These are phyloP conservation scores for Xylariaceae sp. DNA, from an alignment of 2,329 filamentous ascomycete genomes.

Conservation along the genomic window DNA sequence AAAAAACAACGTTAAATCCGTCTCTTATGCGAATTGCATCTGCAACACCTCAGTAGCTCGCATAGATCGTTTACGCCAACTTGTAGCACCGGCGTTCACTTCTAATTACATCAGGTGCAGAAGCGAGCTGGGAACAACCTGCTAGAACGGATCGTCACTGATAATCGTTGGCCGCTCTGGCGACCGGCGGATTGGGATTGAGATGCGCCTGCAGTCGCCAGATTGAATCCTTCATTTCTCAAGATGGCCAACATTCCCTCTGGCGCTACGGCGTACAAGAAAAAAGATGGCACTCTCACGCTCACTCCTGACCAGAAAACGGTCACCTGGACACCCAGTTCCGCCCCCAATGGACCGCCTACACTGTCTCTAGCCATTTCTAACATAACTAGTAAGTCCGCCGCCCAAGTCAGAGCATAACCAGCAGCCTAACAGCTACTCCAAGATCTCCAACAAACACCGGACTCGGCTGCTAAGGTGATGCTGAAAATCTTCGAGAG, in stretches of 20 bases:
- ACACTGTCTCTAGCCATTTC: conserved; percentile 64
- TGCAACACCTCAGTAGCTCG: not conserved
- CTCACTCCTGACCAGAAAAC: conserved; percentile 67
- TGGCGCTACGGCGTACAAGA: conserved; percentile 79
- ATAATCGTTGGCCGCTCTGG: not conserved
- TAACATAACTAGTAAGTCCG: conserved; percentile 71
- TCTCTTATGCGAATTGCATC: not conserved
- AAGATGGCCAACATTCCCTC: conserved; percentile 52
- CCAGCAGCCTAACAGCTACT: conserved; percentile 8
- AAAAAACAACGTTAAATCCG: not conserved
- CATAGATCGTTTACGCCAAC: too few relatives aligned
- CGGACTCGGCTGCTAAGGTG: conserved; percentile 79
- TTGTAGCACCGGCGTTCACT: too few relatives aligned
- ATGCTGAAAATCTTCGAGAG: conserved; percentile 90
- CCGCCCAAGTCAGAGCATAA: conserved; percentile 2
- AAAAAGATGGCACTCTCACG: conserved; percentile 82
- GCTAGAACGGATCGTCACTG: not conserved
- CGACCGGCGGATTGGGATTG: not conserved
- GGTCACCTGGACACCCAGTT: conserved; percentile 75
- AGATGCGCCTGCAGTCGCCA: not conserved
- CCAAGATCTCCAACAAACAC: conserved; percentile 88
- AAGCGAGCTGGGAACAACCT: too few relatives aligned
- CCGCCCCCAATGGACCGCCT: conserved; percentile 54
- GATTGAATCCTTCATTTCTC: not conserved
- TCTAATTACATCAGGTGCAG: too few relatives aligned